These are phyloP conservation scores for Kuraishia piskuri DNA, from an alignment of 805 yeast genomes.

Conservation along the genomic window DNA sequence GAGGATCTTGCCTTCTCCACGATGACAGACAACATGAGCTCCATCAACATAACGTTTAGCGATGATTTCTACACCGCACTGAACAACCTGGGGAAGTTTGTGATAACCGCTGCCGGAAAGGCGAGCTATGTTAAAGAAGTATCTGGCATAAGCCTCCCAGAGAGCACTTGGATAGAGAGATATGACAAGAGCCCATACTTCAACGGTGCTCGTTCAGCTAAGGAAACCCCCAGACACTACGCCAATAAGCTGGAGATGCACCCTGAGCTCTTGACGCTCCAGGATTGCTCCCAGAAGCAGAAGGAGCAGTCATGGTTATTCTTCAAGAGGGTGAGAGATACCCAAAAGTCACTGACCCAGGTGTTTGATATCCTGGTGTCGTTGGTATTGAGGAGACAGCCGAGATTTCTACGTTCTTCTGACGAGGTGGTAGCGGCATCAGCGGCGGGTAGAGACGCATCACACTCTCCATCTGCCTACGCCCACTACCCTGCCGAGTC, in stretches of 20 bases:
- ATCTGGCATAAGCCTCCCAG: slow-evolving; percentile 36
- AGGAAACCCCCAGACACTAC: not conserved
- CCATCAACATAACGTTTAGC: slow-evolving; percentile 30
- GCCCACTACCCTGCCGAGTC: not conserved
- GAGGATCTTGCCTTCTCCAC: slow-evolving; percentile 23
- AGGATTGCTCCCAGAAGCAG: not conserved
- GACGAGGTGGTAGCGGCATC: not conserved
- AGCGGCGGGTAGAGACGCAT: not conserved
- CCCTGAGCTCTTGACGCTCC: slow-evolving; percentile 2
- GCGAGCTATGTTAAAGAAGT: slow-evolving; percentile 58
- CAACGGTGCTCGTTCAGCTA: slow-evolving; percentile 1
- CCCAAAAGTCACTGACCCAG: not conserved
- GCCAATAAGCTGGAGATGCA: slow-evolving; percentile 2
- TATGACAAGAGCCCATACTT: not conserved
- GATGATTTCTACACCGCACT: slow-evolving; percentile 65
- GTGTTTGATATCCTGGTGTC: not conserved
- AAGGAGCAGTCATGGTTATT: not conserved
- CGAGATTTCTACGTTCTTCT: not conserved
- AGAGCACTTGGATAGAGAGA: slow-evolving; percentile 46
- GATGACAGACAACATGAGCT: slow-evolving; percentile 22
- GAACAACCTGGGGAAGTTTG: slow-evolving; percentile 50
- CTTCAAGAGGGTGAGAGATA: not conserved
- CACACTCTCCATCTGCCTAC: not conserved
- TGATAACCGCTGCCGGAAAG: slow-evolving; percentile 59
- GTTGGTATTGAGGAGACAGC: not conserved